A percentile compares a stretch with the other conserved stretches of the same genome.
These are phyloP conservation scores for Cryptococcus hybrid DNA, from an alignment of 1,284 basidiomycete genomes.

Conservation along the genomic window DNA sequence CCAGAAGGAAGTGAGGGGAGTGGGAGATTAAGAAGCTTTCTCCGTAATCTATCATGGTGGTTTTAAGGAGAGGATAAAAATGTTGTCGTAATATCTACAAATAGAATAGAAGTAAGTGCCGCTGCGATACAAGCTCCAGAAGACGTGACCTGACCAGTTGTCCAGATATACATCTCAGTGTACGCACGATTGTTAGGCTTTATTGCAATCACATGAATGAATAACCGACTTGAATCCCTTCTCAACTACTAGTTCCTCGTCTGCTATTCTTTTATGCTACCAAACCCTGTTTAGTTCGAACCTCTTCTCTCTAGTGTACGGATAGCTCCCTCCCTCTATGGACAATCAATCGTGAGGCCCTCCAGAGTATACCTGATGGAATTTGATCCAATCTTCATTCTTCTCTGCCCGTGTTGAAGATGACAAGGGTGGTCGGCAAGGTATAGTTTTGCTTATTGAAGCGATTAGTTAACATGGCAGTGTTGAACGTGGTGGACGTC, in stretches of 20 bases:
- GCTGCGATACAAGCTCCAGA: too few species aligned
- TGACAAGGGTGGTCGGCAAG: too few species aligned
- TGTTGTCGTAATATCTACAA: too few species aligned
- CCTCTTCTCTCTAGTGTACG: neutral
- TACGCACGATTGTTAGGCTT: neutral
- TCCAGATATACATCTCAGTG: neutral
- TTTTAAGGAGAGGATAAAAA: too few species aligned
- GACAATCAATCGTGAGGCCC: neutral
- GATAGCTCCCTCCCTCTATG: neutral
- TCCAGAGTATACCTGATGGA: neutral
- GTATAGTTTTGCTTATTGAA: too few species aligned
- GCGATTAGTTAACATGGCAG: too few species aligned
- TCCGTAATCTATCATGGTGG: constrained; percentile 53
- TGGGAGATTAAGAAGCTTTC: constrained; percentile 76
- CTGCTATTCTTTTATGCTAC: neutral
- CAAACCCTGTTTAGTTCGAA: neutral
- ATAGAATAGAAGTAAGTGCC: too few species aligned
- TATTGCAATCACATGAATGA: neutral
- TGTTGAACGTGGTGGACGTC: too few species aligned
- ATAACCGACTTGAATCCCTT: neutral
- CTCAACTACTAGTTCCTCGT: neutral
- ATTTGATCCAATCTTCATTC: neutral
- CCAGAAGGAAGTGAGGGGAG: constrained; percentile 54
- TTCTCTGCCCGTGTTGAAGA: neutral
- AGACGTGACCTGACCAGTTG: too few species aligned